A percentile compares a stretch with the other conserved stretches of the same genome.
Conservation (phyloP, 805 yeast species). For the Torulaspora gathmanii region DNA sequence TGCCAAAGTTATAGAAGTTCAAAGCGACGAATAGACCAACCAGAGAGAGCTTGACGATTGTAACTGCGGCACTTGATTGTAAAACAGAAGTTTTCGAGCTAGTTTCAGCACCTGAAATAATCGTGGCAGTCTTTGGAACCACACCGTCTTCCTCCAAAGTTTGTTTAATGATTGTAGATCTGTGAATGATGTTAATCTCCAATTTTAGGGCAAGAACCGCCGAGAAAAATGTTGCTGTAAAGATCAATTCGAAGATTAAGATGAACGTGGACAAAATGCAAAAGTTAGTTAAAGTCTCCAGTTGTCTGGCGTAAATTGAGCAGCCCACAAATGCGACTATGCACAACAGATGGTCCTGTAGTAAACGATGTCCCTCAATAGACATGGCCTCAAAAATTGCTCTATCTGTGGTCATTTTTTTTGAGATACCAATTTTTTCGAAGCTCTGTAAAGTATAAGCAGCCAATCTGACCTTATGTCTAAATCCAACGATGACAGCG, state of each 20-base stretch:
- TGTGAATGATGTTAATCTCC: conserved; percentile 80
- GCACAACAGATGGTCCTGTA: conserved; percentile 75
- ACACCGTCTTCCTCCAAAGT: conserved; percentile 92
- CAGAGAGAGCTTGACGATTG: conserved; percentile 56
- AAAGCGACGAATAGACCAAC: conserved; percentile 55
- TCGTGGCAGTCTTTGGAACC: conserved; percentile 63
- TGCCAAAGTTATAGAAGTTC: conserved; percentile 65
- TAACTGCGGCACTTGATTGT: conserved; percentile 42
- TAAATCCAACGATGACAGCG: conserved; percentile 88
- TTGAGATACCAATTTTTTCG: conserved; percentile 34
- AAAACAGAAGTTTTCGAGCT: conserved; percentile 22
- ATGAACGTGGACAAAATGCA: conserved; percentile 70
- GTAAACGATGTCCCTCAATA: conserved; percentile 37
- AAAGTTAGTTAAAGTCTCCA: conserved; percentile 75
- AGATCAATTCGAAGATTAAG: conserved; percentile 61
- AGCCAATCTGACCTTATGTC: conserved; percentile 73
- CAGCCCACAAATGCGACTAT: conserved; percentile 63
- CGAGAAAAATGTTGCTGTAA: conserved; percentile 74
- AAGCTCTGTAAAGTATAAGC: conserved; percentile 46
- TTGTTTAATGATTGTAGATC: conserved; percentile 66
- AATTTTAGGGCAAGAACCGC: conserved; percentile 81
- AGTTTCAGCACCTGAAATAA: conserved; percentile 43
- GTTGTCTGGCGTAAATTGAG: conserved; percentile 55
- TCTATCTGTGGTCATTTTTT: conserved; percentile 23
- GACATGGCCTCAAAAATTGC: conserved; percentile 38